These are phyloP conservation scores for Paecilomyces formosus DNA, from an alignment of 2,329 filamentous ascomycete genomes.

Conservation along the genomic window DNA sequence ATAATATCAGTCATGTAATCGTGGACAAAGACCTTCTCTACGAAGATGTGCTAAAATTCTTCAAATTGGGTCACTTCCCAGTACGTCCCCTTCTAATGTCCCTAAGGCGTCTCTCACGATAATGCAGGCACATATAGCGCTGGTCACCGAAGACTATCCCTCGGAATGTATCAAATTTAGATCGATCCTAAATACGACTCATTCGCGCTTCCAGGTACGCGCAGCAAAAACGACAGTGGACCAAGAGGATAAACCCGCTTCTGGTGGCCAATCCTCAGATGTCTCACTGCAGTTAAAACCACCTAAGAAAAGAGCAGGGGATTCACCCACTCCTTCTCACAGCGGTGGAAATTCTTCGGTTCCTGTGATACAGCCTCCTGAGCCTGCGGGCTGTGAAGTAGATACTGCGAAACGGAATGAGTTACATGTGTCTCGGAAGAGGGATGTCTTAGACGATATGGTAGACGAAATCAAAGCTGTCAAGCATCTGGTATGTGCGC, in stretches of 20 bases:
- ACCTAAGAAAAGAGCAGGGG: constrained; percentile 9
- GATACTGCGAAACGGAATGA: constrained; percentile 4
- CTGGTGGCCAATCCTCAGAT: background rate
- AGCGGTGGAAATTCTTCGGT: constrained; percentile 2
- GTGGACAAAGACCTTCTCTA: constrained; percentile 64
- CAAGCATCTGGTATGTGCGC: constrained; percentile 44
- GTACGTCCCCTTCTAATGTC: constrained; percentile 25
- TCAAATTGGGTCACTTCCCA: constrained; percentile 44
- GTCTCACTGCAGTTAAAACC: constrained; percentile 23
- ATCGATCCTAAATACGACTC: constrained; percentile 49
- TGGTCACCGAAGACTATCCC: constrained; percentile 64
- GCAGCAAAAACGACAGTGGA: constrained; percentile 10
- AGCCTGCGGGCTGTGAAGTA: background rate
- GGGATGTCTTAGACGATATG: constrained; percentile 56
- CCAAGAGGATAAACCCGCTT: constrained; percentile 7
- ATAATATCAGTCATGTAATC: constrained; percentile 66
- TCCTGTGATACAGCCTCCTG: constrained; percentile 1
- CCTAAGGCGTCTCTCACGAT: constrained; percentile 8
- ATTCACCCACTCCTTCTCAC: constrained; percentile 11
- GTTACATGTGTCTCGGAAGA: constrained; percentile 8
- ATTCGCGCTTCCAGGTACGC: constrained; percentile 44
- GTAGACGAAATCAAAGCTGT: constrained; percentile 57
- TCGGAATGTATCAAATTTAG: constrained; percentile 59
- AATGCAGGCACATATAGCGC: constrained; percentile 19
- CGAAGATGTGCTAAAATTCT: constrained; percentile 52